phyloP scores from a whole-genome alignment of 1,284 basidiomycete species.

The Neonothopanus nambi region DNA sequence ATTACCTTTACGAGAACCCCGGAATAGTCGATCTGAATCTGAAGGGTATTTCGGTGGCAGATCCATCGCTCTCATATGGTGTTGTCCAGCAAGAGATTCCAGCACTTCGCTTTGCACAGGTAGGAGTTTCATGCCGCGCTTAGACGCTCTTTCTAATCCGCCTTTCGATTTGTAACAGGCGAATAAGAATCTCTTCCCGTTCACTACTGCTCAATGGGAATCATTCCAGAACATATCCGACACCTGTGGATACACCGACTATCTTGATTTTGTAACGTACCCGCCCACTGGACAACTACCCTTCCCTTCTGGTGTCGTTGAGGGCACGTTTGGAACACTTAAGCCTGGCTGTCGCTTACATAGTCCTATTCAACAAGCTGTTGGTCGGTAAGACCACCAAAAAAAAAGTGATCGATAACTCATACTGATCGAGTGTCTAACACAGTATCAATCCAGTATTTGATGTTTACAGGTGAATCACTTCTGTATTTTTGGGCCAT shows the following conservation, averaged over 20 bases:
- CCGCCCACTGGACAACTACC: conserved; percentile 61
- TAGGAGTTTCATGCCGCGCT: conserved; percentile 44
- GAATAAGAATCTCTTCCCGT: conserved; percentile 51
- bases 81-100: conserved; percentile 57
- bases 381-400: conserved; percentile 38
- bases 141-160: neutral
- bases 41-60: conserved; percentile 67
- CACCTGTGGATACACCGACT: conserved; percentile 61
- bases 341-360: conserved; percentile 49
- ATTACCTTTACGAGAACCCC: conserved; percentile 66
- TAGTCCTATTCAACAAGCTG: conserved; percentile 39
- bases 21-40: conserved; percentile 51
- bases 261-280: conserved; percentile 62
- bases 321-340: conserved; percentile 31
- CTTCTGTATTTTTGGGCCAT: neutral
- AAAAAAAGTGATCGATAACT: neutral
- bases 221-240: conserved; percentile 54
- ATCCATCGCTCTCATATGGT: conserved; percentile 48
- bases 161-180: conserved; percentile 32
- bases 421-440: neutral
- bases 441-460: conserved; percentile 57
- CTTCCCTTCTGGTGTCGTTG: conserved; percentile 37
- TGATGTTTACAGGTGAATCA: conserved; percentile 41
- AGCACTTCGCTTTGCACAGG: conserved; percentile 63
- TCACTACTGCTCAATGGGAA: conserved; percentile 58